Evolutionary conservation across 2,329 filamentous ascomycete genomes (phyloP).

Genomic region (Exophiala spinifera): DNA sequence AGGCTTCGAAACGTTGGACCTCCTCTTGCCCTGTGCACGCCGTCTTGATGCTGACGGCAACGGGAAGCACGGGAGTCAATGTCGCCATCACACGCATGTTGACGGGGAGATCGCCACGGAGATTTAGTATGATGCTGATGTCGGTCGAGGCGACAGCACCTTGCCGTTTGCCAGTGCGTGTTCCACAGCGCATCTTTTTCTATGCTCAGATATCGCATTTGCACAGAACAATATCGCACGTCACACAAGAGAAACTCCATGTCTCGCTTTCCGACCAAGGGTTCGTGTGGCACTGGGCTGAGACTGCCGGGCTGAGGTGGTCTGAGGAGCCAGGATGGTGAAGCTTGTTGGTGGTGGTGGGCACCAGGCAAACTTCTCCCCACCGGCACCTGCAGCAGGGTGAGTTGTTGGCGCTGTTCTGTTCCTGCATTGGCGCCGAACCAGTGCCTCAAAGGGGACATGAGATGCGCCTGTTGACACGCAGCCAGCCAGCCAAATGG

Average conservation of each 20-base stretch:
- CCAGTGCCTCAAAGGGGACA: background rate
- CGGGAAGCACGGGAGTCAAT: background rate
- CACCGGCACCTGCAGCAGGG: background rate
- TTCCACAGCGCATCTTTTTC: background rate
- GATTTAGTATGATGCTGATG: background rate
- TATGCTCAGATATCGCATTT: background rate
- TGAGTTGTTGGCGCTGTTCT: slow-evolving; percentile 3
- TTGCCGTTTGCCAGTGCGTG: background rate
- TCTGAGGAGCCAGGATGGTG: slow-evolving; percentile 13
- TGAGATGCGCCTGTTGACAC: background rate
- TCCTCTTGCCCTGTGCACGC: too few relatives aligned
- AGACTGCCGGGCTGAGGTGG: slow-evolving; percentile 10
- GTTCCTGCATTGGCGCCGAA: slow-evolving; percentile 27
- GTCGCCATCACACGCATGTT: background rate
- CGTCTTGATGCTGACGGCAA: background rate
- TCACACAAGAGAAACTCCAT: too few relatives aligned
- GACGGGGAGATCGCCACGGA: background rate
- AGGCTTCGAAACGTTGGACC: too few relatives aligned
- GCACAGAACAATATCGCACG: too few relatives aligned
- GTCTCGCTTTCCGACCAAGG: background rate
- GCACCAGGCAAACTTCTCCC: background rate
- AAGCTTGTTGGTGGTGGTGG: slow-evolving; percentile 1
- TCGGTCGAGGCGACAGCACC: background rate
- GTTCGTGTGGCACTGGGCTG: slow-evolving; percentile 20
- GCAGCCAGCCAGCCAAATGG: background rate